Evolutionary conservation across 2,329 filamentous ascomycete species (phyloP).

Genomic region (Aspergillus puulaauensis): DNA sequence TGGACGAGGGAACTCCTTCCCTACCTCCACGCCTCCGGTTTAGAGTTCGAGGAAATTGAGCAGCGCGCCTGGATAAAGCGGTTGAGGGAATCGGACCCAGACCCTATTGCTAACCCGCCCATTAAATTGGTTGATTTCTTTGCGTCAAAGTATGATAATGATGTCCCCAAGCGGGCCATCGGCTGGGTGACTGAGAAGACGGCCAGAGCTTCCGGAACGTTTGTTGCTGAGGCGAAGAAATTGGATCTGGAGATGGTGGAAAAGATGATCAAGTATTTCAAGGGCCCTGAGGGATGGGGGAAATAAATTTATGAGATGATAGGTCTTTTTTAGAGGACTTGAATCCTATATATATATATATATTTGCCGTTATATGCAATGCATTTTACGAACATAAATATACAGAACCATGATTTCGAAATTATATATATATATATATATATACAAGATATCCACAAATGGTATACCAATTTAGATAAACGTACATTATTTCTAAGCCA

Average conservation of each 20-base stretch:
- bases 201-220: slow-evolving; percentile 11
- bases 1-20: slow-evolving; percentile 57
- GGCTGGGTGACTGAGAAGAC: slow-evolving; percentile 22
- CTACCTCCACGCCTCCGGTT: slow-evolving; percentile 48
- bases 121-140: slow-evolving; percentile 58
- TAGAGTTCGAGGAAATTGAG: slow-evolving; percentile 29
- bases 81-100: slow-evolving; percentile 47
- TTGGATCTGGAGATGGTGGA: slow-evolving; percentile 28
- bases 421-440: not conserved
- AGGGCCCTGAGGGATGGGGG: slow-evolving; percentile 17
- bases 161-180: slow-evolving; percentile 7
- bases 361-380: not conserved
- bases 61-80: slow-evolving; percentile 31
- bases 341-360: not conserved
- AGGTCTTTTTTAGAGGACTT: not conserved
- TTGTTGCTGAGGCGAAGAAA: slow-evolving; percentile 14
- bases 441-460: not conserved
- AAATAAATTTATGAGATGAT: not conserved
- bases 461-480: too few species aligned
- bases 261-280: slow-evolving; percentile 40
- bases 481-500: not conserved
- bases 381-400: too few species aligned
- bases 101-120: slow-evolving; percentile 51
- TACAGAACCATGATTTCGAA: not conserved
- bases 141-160: slow-evolving; percentile 49